Percentiles rank a stretch among this genome's conserved stretches.
phyloP scores from a whole-genome alignment of 441 rosid species.

The Omphalea diandra region DNA sequence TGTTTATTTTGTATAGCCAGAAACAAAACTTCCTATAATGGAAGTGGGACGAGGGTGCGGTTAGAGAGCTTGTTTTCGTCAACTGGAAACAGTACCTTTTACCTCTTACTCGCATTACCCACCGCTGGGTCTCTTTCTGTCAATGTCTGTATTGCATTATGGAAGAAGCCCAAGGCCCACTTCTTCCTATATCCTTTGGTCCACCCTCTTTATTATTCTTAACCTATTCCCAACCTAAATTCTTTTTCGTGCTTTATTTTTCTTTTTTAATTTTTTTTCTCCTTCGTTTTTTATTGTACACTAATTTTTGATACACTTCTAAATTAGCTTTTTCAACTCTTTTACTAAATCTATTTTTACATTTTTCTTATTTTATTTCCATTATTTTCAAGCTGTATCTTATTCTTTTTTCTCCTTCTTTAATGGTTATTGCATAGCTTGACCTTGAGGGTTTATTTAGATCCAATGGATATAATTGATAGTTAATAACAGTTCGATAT shows the following conservation, averaged over 20 bases:
- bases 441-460: too few relatives aligned
- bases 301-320: not conserved
- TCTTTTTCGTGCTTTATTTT: not conserved
- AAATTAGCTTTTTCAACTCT: too few relatives aligned
- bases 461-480: too few relatives aligned
- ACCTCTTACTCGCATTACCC: too few relatives aligned
- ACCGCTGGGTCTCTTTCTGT: not conserved
- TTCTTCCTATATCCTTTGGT: too few relatives aligned
- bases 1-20: not conserved
- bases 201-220: not conserved
- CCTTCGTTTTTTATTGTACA: not conserved
- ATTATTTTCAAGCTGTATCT: too few relatives aligned
- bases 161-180: slow-evolving; percentile 16
- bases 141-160: not conserved
- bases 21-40: slow-evolving; percentile 55
- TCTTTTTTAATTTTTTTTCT: not conserved
- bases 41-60: slow-evolving; percentile 46
- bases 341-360: too few relatives aligned
- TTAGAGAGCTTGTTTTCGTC: slow-evolving; percentile 40
- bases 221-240: not conserved
- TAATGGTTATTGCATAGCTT: too few relatives aligned
- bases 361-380: too few relatives aligned
- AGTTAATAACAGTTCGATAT: too few relatives aligned
- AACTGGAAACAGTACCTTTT: slow-evolving; percentile 48
- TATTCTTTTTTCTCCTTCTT: too few relatives aligned